Evolutionary conservation across 2,329 filamentous ascomycete species (phyloP).

Genomic region (Thelonectria discophora): DNA sequence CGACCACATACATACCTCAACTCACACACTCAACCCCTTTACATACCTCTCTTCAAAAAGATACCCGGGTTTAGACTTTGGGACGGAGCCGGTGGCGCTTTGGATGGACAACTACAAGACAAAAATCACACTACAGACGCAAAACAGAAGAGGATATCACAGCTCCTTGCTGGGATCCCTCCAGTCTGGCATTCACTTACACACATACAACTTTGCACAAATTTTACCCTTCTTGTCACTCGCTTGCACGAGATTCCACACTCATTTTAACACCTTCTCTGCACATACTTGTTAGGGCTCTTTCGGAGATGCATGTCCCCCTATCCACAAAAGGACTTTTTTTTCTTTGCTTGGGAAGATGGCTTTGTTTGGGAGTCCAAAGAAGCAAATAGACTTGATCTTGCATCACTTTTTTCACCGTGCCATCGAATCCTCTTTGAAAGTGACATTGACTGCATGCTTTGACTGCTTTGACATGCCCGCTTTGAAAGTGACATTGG

Average conservation of each 20-base stretch:
- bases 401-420: background rate
- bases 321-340: constrained; percentile 19
- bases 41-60: constrained; percentile 36
- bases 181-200: constrained; percentile 44
- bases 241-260: constrained; percentile 30
- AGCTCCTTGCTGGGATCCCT: constrained; percentile 19
- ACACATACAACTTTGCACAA: constrained; percentile 24
- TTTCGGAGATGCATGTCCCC: constrained; percentile 10
- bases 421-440: background rate
- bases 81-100: constrained; percentile 41
- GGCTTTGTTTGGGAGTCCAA: background rate
- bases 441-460: background rate
- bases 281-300: constrained; percentile 40
- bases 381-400: background rate
- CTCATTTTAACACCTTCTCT: constrained; percentile 37
- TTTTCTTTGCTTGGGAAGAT: constrained; percentile 4
- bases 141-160: constrained; percentile 27
- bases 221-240: constrained; percentile 37
- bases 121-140: constrained; percentile 18
- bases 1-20: constrained; percentile 23
- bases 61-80: constrained; percentile 44
- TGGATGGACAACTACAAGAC: constrained; percentile 27
- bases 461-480: no score
- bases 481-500: background rate
- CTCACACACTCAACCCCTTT: constrained; percentile 29